Evolutionary conservation across 164 flowering plant genomes (phyloP).

Genomic region (Piper betle): DNA sequence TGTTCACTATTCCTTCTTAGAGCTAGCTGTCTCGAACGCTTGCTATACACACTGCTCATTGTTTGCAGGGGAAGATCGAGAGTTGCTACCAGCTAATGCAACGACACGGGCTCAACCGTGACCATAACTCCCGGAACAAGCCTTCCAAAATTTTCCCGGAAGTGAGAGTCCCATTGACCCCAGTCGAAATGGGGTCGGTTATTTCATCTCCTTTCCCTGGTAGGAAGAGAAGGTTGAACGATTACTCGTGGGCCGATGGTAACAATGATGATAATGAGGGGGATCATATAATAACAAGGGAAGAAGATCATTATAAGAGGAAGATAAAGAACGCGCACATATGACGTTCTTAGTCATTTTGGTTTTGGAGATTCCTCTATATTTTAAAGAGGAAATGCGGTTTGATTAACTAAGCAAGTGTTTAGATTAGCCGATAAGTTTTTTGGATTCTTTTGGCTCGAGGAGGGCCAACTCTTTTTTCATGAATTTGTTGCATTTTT

Average conservation of each 20-base stretch:
- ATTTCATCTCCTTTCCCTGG: constrained; percentile 27
- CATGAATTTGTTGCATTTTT: background rate
- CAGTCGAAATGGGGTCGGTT: constrained; percentile 12
- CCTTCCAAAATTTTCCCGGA: constrained; percentile 34
- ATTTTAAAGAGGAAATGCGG: constrained; percentile 30
- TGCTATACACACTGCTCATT: background rate
- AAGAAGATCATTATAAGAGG: constrained; percentile 6
- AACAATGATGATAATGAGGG: constrained; percentile 19
- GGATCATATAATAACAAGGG: background rate
- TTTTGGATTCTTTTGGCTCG: constrained; percentile 11
- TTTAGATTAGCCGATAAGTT: constrained; percentile 8
- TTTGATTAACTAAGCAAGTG: constrained; percentile 22
- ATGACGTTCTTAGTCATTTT: constrained; percentile 16
- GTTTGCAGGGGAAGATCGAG: constrained; percentile 59
- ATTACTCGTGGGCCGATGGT: constrained; percentile 43
- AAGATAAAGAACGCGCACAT: background rate
- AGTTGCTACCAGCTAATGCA: constrained; percentile 56
- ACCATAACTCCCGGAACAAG: constrained; percentile 17
- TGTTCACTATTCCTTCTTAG: background rate
- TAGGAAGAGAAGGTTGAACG: constrained; percentile 55
- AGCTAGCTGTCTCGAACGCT: background rate
- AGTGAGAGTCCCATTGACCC: constrained; percentile 42
- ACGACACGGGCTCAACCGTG: constrained; percentile 16
- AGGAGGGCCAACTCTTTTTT: constrained; percentile 10
- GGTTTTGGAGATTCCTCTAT: constrained; percentile 21